Evolutionary conservation across 495 filamentous ascomycete genomes (phyloP), one percentile per base, ranked within the genome.

Genomic region (Pyronema domesticum): DNA sequence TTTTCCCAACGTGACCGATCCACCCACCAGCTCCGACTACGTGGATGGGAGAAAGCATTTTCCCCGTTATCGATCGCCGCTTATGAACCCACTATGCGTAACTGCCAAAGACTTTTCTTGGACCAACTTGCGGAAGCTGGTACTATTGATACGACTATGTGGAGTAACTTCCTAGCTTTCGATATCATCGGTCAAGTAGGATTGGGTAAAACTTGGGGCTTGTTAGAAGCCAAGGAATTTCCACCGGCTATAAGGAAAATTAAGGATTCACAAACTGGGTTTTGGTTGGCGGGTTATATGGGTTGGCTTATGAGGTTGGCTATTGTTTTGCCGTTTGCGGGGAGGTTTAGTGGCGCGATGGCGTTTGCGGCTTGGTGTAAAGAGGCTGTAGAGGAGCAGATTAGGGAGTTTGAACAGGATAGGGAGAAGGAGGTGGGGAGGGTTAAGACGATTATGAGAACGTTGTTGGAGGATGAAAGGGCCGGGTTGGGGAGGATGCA

Each of bases 171-270:
- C 68, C 71, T 82, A 7, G 75, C 76, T 45, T 85, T 83, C 70
- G 83, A 88, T 58, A 76, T 85, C 17, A 77, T 87, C 65, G 82
- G 81, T 1, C 78, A 84, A 37, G 60, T 87, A 8, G 74, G 73
- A 55, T 86, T 85, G 59, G 80, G 79, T 11, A 83, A 84, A 64
- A 72, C 78, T 15, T 85, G 83, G 66, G 72, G 77, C 42, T 83
- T 84, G 81, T 69, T 89, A 46, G 73, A 79, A 46, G 67, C 65
- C 13, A 72, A 68, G 7, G 71, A 74, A 44, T 10, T 46, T 36
- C 8, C 19, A 46, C 3, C 49, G 35, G 33, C 11, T 57, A 10
- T 51, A 53, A 9, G 6, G 9, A 3, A 34, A 5, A 4, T 50
- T 34, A 9, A 35, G 1, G 8, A 7, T 13, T 4, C 47, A 3